Conservation (phyloP, 2,329 filamentous ascomycete species). For the Fusarium sp. region DNA sequence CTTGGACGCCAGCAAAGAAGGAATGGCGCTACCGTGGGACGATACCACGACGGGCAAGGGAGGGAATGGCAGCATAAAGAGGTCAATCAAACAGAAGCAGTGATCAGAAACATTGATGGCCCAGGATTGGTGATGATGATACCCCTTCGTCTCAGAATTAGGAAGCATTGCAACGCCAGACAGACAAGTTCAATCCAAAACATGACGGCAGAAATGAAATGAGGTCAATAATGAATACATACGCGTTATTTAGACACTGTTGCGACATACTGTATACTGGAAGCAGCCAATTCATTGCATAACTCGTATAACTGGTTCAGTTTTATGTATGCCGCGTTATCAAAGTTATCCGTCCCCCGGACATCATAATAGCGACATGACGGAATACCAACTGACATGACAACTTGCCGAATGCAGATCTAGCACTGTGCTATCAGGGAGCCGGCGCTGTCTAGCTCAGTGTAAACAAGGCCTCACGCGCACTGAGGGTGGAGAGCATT, state of each 20-base stretch:
- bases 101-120: constrained; percentile 30
- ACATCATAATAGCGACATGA: constrained; percentile 18
- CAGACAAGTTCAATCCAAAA: constrained; percentile 26
- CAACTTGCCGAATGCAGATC: constrained; percentile 22
- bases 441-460: constrained; percentile 10
- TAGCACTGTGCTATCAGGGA: constrained; percentile 29
- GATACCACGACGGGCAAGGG: constrained; percentile 37
- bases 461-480: constrained; percentile 17
- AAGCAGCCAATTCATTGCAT: constrained; percentile 9
- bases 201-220: constrained; percentile 24
- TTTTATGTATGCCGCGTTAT: constrained; percentile 11
- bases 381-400: constrained; percentile 36
- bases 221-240: not conserved
- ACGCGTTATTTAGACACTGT: constrained; percentile 26
- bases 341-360: constrained; percentile 7
- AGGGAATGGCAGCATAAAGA: constrained; percentile 33
- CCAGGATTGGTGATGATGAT: constrained; percentile 31
- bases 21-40: constrained; percentile 42
- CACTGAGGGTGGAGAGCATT: constrained; percentile 29
- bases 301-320: constrained; percentile 12
- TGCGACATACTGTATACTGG: constrained; percentile 15
- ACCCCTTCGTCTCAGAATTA: constrained; percentile 35
- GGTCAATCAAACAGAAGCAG: constrained; percentile 33
- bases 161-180: constrained; percentile 30
- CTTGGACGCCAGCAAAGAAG: constrained; percentile 24